Conservation (phyloP, 352 stramenopile species). For the Pythium phragmiticola region DNA sequence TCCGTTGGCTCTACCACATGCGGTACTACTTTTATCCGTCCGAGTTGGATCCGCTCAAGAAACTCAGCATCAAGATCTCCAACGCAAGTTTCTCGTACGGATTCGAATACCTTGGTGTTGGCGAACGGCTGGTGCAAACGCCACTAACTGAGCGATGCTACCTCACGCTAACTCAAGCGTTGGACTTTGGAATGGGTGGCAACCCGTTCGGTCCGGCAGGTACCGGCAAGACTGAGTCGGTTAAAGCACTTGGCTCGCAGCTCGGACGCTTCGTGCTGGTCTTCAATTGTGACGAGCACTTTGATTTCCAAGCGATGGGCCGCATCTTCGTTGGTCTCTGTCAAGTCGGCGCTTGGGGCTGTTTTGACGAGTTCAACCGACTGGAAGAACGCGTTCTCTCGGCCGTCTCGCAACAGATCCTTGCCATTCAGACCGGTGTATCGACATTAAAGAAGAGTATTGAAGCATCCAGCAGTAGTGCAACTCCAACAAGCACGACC, state of each 20-base stretch:
- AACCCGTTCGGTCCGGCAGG: slow-evolving; percentile 99
- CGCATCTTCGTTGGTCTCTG: slow-evolving; percentile 99
- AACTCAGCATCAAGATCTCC: slow-evolving; percentile 96
- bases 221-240: slow-evolving; percentile 99
- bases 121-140: slow-evolving; percentile 99
- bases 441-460: slow-evolving; percentile 72
- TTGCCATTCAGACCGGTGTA: slow-evolving; percentile 98
- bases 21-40: slow-evolving; percentile 95
- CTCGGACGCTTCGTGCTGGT: slow-evolving; percentile 99
- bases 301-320: slow-evolving; percentile 99
- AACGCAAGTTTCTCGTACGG: slow-evolving; percentile 99
- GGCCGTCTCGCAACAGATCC: slow-evolving; percentile 99
- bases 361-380: slow-evolving; percentile 99
- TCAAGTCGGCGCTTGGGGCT: slow-evolving; percentile 99
- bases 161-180: slow-evolving; percentile 98
- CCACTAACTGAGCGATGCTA: slow-evolving; percentile 99
- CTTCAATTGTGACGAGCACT: slow-evolving; percentile 99
- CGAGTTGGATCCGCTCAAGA: slow-evolving; percentile 85
- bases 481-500: slow-evolving; percentile 30
- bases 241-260: slow-evolving; percentile 98
- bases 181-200: slow-evolving; percentile 98
- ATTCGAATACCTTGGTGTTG: slow-evolving; percentile 99
- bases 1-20: slow-evolving; percentile 99
- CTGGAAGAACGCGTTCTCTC: slow-evolving; percentile 99
- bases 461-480: slow-evolving; percentile 36